These are phyloP conservation scores for Magnusiomyces ingens DNA, from an alignment of 1,139 yeast genomes.

Conservation along the genomic window DNA sequence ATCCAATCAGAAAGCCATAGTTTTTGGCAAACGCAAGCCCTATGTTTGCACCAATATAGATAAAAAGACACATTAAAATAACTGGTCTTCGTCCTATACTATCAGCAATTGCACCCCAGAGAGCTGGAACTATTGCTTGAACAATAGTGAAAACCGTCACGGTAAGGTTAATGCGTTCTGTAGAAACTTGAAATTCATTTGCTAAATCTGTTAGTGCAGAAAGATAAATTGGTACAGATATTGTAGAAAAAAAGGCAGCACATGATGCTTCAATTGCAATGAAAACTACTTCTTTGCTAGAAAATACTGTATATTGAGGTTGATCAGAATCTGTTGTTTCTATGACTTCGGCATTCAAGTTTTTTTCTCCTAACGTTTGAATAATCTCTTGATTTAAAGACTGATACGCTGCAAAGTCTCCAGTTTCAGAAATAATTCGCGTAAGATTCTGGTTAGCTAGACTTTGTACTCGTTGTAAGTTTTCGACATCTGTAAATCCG, in stretches of 20 bases:
- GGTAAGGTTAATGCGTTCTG: constrained; percentile 54
- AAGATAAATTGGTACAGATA: constrained; percentile 66
- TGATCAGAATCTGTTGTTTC: not conserved
- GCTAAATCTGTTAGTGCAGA: constrained; percentile 60
- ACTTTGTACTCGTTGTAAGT: not conserved
- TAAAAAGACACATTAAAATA: constrained; percentile 44
- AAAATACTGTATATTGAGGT: constrained; percentile 31
- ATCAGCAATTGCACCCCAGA: constrained; percentile 62
- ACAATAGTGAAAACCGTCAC: constrained; percentile 65
- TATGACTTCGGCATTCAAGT: not conserved
- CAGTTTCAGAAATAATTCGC: not conserved
- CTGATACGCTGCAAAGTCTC: not conserved
- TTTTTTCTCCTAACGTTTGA: no score
- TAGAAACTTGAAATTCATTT: constrained; percentile 44
- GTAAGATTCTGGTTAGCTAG: not conserved
- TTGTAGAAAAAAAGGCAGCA: constrained; percentile 53
- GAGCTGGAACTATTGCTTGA: constrained; percentile 64
- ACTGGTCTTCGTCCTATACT: constrained; percentile 63
- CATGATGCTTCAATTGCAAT: constrained; percentile 39
- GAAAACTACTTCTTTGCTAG: constrained; percentile 32
- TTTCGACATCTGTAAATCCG: no score
- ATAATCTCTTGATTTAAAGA: not conserved
- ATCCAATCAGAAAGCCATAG: constrained; percentile 48
- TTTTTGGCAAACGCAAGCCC: constrained; percentile 53
- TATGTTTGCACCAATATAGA: constrained; percentile 51